Percentiles rank a stretch among this genome's conserved stretches.
Evolutionary conservation across 352 stramenopile genomes (phyloP).

Genomic region (Peronospora tabacina): DNA sequence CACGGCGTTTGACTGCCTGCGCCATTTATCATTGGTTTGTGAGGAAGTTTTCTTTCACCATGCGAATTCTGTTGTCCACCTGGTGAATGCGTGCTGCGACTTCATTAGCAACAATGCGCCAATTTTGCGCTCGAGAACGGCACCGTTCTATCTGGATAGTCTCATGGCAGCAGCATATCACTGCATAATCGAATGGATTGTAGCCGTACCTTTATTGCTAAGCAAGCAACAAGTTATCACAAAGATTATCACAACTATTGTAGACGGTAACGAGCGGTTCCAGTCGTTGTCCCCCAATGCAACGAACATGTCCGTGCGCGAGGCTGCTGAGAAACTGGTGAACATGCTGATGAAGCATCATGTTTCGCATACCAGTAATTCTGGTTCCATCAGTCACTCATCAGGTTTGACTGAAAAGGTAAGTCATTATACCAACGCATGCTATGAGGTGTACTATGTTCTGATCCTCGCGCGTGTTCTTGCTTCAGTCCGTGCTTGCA

Average conservation of each 20-base stretch:
- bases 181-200: constrained; percentile 83
- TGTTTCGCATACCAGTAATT: constrained; percentile 47
- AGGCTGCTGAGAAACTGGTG: constrained; percentile 70
- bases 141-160: constrained; percentile 77
- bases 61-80: constrained; percentile 66
- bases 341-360: constrained; percentile 87
- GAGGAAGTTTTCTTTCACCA: constrained; percentile 71
- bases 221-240: constrained; percentile 65
- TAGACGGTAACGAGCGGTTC: constrained; percentile 68
- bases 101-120: constrained; percentile 78
- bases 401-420: constrained; percentile 61
- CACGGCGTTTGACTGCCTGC: constrained; percentile 80
- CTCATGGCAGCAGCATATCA: constrained; percentile 73
- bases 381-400: constrained; percentile 34
- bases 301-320: constrained; percentile 46
- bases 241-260: constrained; percentile 76
- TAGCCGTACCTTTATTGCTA: constrained; percentile 60
- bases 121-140: constrained; percentile 58
- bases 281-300: constrained; percentile 51
- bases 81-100: constrained; percentile 80
- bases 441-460: not conserved
- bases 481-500: constrained; percentile 38
- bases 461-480: constrained; percentile 6
- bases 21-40: constrained; percentile 69
- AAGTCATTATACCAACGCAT: not conserved